Percentiles rank a stretch among this genome's conserved stretches.
Evolutionary conservation across 2,329 filamentous ascomycete genomes (phyloP).

Genomic region (Tolypocladium sp.): DNA sequence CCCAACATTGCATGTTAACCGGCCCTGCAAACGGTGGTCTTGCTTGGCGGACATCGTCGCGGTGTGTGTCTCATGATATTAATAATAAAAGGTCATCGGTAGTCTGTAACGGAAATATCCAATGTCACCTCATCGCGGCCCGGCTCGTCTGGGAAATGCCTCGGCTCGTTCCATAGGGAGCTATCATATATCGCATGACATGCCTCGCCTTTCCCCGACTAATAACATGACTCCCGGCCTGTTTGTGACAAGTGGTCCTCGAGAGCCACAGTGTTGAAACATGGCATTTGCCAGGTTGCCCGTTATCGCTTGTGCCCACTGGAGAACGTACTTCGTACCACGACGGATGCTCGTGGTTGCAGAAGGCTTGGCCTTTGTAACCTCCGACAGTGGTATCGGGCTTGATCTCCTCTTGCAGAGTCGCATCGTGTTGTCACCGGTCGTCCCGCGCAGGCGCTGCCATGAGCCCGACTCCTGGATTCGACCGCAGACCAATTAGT

Average conservation of each 20-base stretch:
- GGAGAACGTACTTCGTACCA: not conserved
- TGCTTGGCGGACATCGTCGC: not conserved
- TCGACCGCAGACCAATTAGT: not conserved
- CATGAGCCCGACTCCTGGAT: not conserved
- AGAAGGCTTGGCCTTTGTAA: not conserved
- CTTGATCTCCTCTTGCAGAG: not conserved
- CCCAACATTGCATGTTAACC: too few species aligned
- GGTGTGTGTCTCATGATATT: not conserved
- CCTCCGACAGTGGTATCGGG: not conserved
- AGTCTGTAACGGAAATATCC: not conserved
- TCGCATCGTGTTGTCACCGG: not conserved
- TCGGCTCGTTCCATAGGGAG: not conserved
- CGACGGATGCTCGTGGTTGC: not conserved
- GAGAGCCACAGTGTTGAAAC: not conserved
- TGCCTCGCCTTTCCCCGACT: not conserved
- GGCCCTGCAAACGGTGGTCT: not conserved
- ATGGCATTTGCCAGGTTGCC: not conserved
- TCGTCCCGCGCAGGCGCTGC: not conserved
- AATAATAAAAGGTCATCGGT: not conserved
- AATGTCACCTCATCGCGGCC: not conserved
- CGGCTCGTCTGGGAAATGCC: not conserved
- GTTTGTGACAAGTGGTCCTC: not conserved
- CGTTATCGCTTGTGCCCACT: not conserved
- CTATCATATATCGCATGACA: not conserved
- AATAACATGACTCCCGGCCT: not conserved